Evolutionary conservation across 106 monocot genomes (phyloP), one percentile per base, ranked within the genome.

Genomic region (Chionographis japonica): DNA sequence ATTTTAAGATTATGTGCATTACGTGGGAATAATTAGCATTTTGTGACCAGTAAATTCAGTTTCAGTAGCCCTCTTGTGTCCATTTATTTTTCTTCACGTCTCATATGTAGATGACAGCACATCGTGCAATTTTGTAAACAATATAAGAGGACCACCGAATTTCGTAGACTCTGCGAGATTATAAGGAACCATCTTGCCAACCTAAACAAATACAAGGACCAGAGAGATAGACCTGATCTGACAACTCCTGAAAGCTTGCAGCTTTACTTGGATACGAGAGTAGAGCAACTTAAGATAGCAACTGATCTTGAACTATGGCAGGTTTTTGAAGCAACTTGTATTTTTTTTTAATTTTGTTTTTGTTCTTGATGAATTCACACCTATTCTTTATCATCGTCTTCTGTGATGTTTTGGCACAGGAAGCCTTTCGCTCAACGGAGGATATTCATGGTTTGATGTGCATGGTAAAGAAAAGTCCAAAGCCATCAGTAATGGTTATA

Each of bases 41-140:
- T 46, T 46, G 5, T 46, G 46, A 46, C 54, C 77, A 78, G 55
- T 6, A 40, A 8, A 7, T 41, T 2, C 18, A 42, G 2, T 50
- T 64, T 9, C 10, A 51, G 3, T 4, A 52, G 50, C 36, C 58
- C 20, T n/a, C 35, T 8, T 19, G 56, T 37, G 6, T 61, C 11
- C 12, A 8, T 8, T 54, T 38, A 61, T 82, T 82, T 49, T 77
- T 3, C 37, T 74, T 77, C 55, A 8, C 36, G 37, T 65, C 49
- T 7, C 35, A 61, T 67, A 37, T 67, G 49, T 68, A 97, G 97
- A 98, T 98, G 97, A 87, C 97, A 9, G 92, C 97, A 40, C 97
- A 93, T 53, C 70, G 87, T 37, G 97, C 97, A 98, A 66, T 98
- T 98, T n/a, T 82, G 82, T 64, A 82, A 82, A 41, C 82, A 82